Evolutionary conservation across 306 rosid species (phyloP).

Genomic region (Rosa persica): DNA sequence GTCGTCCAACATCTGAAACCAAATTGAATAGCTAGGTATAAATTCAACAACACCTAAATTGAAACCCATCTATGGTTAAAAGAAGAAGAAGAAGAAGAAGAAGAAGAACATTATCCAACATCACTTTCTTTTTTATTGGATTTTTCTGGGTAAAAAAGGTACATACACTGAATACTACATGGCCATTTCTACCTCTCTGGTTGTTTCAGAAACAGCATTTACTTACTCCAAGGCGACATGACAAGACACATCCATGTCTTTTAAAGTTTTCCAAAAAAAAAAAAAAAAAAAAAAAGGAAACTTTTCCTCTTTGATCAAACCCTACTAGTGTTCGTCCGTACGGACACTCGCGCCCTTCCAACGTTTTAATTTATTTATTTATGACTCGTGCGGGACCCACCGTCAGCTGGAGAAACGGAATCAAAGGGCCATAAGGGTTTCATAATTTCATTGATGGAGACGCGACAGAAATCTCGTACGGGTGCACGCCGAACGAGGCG

Average conservation of each 20-base stretch:
- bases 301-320: background rate
- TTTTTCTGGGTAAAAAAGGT: background rate
- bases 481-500: conserved; percentile 7
- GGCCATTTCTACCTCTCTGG: background rate
- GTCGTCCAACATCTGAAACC: too few species aligned
- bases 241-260: background rate
- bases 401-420: background rate
- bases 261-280: background rate
- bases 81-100: too few species aligned
- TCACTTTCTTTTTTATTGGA: background rate
- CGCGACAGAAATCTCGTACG: conserved; percentile 16
- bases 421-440: background rate
- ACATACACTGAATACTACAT: background rate
- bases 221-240: conserved; percentile 2
- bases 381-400: background rate
- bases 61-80: too few species aligned
- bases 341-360: background rate
- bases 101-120: too few species aligned
- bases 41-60: too few species aligned
- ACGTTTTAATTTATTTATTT: background rate
- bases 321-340: background rate
- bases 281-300: background rate
- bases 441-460: background rate
- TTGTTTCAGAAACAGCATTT: background rate
- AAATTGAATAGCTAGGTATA: too few species aligned